phyloP scores from a whole-genome alignment of 2,329 filamentous ascomycete genomes.

The Botrytis fabae region DNA sequence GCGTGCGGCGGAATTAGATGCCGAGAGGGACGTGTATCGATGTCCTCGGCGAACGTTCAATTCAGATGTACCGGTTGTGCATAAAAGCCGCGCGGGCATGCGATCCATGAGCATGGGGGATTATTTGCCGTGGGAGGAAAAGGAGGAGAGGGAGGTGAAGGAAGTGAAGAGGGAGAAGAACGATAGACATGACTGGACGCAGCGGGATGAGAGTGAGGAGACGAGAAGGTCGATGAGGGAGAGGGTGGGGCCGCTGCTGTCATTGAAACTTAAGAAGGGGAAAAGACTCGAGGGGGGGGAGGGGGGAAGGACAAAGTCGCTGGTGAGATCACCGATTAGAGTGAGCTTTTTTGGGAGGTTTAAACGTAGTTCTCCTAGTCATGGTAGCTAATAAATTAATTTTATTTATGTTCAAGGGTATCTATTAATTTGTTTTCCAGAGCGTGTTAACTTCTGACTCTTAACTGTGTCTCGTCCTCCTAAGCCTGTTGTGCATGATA shows the following conservation, averaged over 20 bases:
- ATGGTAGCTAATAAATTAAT: constrained; percentile 25
- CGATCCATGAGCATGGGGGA: constrained; percentile 35
- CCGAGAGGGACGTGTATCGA: constrained; percentile 36
- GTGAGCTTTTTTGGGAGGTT: constrained; percentile 36
- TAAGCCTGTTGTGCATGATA: background rate
- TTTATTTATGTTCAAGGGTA: constrained; percentile 13
- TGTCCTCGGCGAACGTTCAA: constrained; percentile 41
- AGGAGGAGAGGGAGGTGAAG: constrained; percentile 20
- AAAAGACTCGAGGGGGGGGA: constrained; percentile 26
- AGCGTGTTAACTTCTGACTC: background rate
- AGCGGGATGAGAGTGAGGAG: constrained; percentile 51
- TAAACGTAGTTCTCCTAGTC: constrained; percentile 35
- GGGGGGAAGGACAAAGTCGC: background rate
- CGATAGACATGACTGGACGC: constrained; percentile 54
- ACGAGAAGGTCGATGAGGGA: constrained; percentile 33
- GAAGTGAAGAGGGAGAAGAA: constrained; percentile 22
- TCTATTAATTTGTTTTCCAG: background rate
- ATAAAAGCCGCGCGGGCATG: background rate
- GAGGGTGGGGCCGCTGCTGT: constrained; percentile 42
- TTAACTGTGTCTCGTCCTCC: background rate
- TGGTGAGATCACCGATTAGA: constrained; percentile 17
- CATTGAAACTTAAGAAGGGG: constrained; percentile 46
- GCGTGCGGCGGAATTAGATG: constrained; percentile 41
- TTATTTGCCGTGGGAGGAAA: constrained; percentile 30
- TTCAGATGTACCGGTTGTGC: constrained; percentile 17